phyloP scores from a whole-genome alignment of 2,329 filamentous ascomycete genomes.

The Coniochaeta sp. region DNA sequence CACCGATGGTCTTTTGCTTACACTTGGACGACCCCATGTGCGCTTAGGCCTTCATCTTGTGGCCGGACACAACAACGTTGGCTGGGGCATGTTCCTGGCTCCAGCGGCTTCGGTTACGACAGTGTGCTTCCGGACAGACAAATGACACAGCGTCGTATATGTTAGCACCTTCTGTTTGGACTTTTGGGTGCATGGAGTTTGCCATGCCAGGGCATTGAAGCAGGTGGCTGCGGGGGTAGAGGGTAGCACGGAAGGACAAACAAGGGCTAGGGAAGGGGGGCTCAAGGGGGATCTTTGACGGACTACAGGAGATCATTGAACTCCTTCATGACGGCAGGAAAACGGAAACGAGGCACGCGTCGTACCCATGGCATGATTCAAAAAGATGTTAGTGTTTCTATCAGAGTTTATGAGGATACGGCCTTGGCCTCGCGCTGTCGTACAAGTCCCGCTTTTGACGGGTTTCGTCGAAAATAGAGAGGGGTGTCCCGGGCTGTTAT shows the following conservation, averaged over 20 bases:
- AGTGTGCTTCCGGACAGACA: background rate
- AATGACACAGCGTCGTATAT: background rate
- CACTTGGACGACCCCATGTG: background rate
- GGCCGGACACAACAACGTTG: background rate
- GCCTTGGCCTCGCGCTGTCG: background rate
- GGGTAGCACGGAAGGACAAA: background rate
- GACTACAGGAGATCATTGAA: background rate
- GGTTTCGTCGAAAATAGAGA: background rate
- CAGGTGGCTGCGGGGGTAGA: background rate
- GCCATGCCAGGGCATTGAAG: background rate
- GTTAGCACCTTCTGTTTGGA: background rate
- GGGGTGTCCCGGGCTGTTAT: background rate
- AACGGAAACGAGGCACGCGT: background rate
- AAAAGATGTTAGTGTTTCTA: slow-evolving; percentile 4
- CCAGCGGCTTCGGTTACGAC: background rate
- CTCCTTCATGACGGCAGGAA: slow-evolving; percentile 2
- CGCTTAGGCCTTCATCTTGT: background rate
- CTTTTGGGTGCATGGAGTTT: background rate
- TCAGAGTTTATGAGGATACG: background rate
- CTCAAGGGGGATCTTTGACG: background rate
- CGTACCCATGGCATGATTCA: background rate
- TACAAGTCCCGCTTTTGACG: background rate
- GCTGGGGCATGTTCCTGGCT: background rate
- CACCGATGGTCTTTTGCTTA: slow-evolving; percentile 29
- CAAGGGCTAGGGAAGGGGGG: background rate